Percentiles rank a stretch among this genome's conserved stretches.
Conservation (phyloP, 179 eudicot species). For the Carnegiea gigantea region DNA sequence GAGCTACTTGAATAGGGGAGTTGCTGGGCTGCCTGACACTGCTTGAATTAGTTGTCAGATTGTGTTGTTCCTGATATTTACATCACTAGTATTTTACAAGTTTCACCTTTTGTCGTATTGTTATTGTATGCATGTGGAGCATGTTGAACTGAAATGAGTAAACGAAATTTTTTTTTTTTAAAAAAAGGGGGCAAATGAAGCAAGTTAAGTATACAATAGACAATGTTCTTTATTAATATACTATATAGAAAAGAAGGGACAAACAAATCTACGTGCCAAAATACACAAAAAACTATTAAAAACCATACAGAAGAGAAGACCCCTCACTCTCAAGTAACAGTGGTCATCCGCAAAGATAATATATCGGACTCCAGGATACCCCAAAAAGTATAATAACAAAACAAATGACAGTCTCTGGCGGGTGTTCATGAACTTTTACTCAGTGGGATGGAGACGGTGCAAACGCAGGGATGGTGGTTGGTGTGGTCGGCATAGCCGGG, state of each 20-base stretch:
- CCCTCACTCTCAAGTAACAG: neutral
- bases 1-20: no score
- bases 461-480: constrained; percentile 12
- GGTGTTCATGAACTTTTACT: neutral
- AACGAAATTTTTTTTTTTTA: no score
- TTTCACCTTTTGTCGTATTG: no score
- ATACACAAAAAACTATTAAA: neutral
- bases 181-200: no score
- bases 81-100: no score
- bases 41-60: no score
- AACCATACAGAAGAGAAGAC: neutral
- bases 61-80: no score
- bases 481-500: constrained; percentile 11
- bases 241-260: neutral
- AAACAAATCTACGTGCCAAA: neutral
- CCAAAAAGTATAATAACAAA: neutral
- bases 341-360: no score
- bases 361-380: neutral
- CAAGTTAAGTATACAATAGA: neutral
- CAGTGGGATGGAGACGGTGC: constrained; percentile 21
- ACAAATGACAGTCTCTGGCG: neutral
- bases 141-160: no score
- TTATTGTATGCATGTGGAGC: no score
- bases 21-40: no score
- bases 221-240: no score